Conservation (phyloP, 495 filamentous ascomycete genomes). For the Cladorrhinum samala region DNA sequence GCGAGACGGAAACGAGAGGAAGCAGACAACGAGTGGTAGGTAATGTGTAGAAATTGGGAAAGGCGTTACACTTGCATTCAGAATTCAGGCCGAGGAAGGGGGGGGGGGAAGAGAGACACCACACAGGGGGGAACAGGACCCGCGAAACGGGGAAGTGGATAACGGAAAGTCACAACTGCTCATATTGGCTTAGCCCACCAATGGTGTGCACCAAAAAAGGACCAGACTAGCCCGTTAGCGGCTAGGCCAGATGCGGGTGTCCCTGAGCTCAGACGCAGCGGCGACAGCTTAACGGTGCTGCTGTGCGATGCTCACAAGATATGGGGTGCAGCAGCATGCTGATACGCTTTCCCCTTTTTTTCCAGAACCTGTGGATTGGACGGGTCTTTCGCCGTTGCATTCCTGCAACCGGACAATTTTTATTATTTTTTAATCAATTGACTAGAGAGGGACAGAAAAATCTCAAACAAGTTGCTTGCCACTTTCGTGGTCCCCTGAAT, state of each 20-base stretch:
- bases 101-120: conserved; percentile 8
- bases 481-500: too few relatives aligned
- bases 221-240: conserved; percentile 5
- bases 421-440: too few relatives aligned
- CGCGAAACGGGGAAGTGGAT: conserved; percentile 18
- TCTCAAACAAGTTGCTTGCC: too few relatives aligned
- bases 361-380: too few relatives aligned
- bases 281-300: conserved; percentile 16
- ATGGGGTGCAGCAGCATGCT: conserved; percentile 14
- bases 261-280: conserved; percentile 11
- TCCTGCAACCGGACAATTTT: too few relatives aligned
- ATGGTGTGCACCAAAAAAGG: conserved; percentile 16
- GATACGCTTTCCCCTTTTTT: conserved; percentile 16
- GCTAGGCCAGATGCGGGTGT: conserved; percentile 12
- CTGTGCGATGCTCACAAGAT: conserved; percentile 7
- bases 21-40: too few relatives aligned
- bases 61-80: not conserved
- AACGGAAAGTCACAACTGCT: conserved; percentile 9
- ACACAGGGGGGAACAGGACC: conserved; percentile 10
- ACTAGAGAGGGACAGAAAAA: too few relatives aligned
- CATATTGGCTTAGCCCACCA: not conserved
- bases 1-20: too few relatives aligned
- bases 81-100: conserved; percentile 19
- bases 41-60: not conserved
- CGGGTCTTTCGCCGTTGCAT: too few relatives aligned